These are phyloP conservation scores for Fusarium paranaense DNA, from an alignment of 2,329 filamentous ascomycete genomes.

Conservation along the genomic window DNA sequence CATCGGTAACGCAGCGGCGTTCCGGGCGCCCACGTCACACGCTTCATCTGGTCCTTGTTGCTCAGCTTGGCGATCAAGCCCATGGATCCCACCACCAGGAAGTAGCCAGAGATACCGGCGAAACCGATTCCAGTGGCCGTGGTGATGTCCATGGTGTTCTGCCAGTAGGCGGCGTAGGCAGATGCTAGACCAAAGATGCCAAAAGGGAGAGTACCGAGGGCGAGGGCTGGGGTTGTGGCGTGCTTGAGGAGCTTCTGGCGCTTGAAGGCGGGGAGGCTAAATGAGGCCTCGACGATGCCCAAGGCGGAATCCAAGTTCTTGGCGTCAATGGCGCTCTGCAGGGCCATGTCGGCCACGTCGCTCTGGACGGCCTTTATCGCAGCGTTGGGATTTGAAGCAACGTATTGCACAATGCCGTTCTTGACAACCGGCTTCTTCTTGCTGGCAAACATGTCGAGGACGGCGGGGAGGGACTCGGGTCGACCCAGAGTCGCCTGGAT, in stretches of 20 bases:
- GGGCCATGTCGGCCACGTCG: conserved; percentile 77
- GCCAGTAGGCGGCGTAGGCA: conserved; percentile 55
- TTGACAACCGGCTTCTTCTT: conserved; percentile 79
- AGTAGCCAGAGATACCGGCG: conserved; percentile 84
- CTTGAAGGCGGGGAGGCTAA: conserved; percentile 73
- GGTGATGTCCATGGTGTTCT: conserved; percentile 79
- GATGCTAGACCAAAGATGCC: conserved; percentile 78
- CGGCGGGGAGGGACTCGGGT: conserved; percentile 80
- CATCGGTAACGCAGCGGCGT: conserved; percentile 84
- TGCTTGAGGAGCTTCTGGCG: conserved; percentile 75
- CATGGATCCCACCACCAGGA: conserved; percentile 82
- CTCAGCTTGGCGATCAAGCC: conserved; percentile 88
- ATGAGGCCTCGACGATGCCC: conserved; percentile 77
- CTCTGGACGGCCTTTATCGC: conserved; percentile 78
- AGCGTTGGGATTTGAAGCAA: conserved; percentile 73
- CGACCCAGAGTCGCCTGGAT: conserved; percentile 79
- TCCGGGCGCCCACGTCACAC: conserved; percentile 90
- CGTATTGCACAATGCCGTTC: conserved; percentile 69
- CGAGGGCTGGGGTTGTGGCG: conserved; percentile 68
- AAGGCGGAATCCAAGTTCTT: conserved; percentile 84
- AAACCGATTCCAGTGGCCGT: conserved; percentile 84
- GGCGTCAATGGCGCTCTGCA: conserved; percentile 82
- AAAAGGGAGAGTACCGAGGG: conserved; percentile 70
- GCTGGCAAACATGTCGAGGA: conserved; percentile 84
- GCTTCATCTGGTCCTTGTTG: conserved; percentile 92